These are phyloP conservation scores for Daldinia concentrica DNA, from an alignment of 495 filamentous ascomycete species.

Conservation along the genomic window DNA sequence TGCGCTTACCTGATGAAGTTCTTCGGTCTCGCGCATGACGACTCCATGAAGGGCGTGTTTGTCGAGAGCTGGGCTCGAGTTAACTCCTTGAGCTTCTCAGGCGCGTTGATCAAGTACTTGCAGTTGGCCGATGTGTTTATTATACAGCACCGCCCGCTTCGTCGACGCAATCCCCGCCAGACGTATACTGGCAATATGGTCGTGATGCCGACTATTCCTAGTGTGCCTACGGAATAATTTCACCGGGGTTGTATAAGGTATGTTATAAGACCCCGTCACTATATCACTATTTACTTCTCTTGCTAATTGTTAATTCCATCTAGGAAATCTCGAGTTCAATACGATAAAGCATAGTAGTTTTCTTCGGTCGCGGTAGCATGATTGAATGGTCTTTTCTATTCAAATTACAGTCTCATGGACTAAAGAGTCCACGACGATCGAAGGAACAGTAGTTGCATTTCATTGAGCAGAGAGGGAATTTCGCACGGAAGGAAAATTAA, in stretches of 20 bases:
- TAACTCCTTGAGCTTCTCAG: conserved; percentile 79
- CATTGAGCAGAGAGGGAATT: not conserved
- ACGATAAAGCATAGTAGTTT: not conserved
- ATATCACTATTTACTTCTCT: not conserved
- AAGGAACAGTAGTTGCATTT: not conserved
- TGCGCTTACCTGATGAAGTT: conserved; percentile 75
- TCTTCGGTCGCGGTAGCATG: not conserved
- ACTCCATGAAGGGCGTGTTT: conserved; percentile 72
- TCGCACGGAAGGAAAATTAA: not conserved
- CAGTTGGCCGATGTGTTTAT: conserved; percentile 56
- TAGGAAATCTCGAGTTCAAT: not conserved
- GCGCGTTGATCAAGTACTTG: conserved; percentile 66
- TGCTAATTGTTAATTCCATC: not conserved
- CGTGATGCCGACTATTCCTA: conserved; percentile 23
- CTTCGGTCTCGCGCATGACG: conserved; percentile 53
- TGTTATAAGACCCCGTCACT: not conserved
- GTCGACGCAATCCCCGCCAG: not conserved
- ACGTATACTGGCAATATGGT: conserved; percentile 35
- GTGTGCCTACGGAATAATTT: not conserved
- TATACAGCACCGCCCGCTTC: conserved; percentile 51
- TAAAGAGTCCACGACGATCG: not conserved
- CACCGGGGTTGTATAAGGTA: not conserved
- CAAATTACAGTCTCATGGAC: not conserved
- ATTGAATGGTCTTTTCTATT: not conserved
- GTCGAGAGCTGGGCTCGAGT: conserved; percentile 93